phyloP scores from a whole-genome alignment of 1,284 basidiomycete species.

The Erythrobasidium hasegawianum region DNA sequence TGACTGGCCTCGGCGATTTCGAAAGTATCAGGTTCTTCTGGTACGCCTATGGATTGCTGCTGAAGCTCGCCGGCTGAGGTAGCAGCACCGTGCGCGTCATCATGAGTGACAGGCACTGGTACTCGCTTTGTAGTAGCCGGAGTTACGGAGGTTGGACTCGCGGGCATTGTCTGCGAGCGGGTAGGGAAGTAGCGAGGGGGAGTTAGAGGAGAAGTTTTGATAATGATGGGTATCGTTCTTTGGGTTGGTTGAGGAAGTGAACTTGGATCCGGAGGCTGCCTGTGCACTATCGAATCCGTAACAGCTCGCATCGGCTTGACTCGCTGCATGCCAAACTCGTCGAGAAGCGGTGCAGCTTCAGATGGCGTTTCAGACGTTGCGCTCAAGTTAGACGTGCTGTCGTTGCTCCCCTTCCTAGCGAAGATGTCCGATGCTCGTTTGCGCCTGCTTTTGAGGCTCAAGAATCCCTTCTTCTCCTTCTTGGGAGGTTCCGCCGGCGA shows the following conservation, averaged over 20 bases:
- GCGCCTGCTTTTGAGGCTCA: not conserved
- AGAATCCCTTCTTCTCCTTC: constrained; percentile 2
- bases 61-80: too few relatives aligned
- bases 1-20: too few relatives aligned
- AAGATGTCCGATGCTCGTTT: not conserved
- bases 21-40: too few relatives aligned
- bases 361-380: not conserved
- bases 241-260: not conserved
- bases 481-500: not conserved
- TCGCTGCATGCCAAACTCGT: not conserved
- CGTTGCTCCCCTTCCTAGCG: not conserved
- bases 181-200: not conserved
- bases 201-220: constrained; percentile 20
- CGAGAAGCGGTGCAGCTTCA: not conserved
- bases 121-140: too few relatives aligned
- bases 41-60: too few relatives aligned
- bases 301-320: constrained; percentile 2
- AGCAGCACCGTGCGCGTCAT: too few relatives aligned
- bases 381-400: not conserved
- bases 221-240: constrained; percentile 5
- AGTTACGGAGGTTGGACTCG: too few relatives aligned
- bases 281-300: not conserved
- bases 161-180: not conserved
- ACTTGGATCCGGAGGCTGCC: too few relatives aligned
- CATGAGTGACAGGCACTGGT: too few relatives aligned